Base-by-base conservation (phyloP, 2,329 filamentous ascomycete species). In the Colletotrichum sp. region DNA sequence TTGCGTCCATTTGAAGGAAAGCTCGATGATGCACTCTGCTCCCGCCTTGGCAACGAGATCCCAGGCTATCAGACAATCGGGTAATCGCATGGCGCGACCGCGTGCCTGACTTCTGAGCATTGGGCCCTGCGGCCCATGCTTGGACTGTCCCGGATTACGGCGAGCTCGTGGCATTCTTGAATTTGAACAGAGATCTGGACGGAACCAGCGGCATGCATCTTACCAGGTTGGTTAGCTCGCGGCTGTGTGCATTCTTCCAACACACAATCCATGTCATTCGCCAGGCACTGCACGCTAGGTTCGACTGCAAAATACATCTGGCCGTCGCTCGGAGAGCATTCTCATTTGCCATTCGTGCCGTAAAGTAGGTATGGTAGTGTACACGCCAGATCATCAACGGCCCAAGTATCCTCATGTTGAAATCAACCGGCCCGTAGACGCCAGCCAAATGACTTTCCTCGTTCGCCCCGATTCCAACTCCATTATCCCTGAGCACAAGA, bases 401-500 rank as follows among this genome's bases (percentile, higher is more conserved):
- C 63, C 34, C 21, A 55, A 34, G 28, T 28, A 32, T 59, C 55
- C 30, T 55, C 39, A 18, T 24, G 36, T 30, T 71, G 63, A 39
- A 28, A 32, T 39, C 55, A 24, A 28, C 39, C 39, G 63, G 21
- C 69, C 26, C 18, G 21, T 72, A 63, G 24, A 52, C 39, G 34
- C 59, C 57, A 24, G 39, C 32, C 69, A 64, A 57, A n/a, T 48
- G n/a, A 72, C 34, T 52, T n/a, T 48, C 48, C 34, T 52, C 60
- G 18, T 61, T 52, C 48, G 34, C 21, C 70, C 73, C 43, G 16
- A 68, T 65, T 30, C 74, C 48, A 76, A 76, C 74, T 76, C 71
- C 74, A 52, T 65, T 76, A 26, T 76, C 48, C 74, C 74, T 48
- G 74, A 74, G 71, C 70, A 71, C 48, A 76, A 74, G 73, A 76